Evolutionary conservation across 2,329 filamentous ascomycete genomes (phyloP).

Genomic region (Paradendryphiella salina): DNA sequence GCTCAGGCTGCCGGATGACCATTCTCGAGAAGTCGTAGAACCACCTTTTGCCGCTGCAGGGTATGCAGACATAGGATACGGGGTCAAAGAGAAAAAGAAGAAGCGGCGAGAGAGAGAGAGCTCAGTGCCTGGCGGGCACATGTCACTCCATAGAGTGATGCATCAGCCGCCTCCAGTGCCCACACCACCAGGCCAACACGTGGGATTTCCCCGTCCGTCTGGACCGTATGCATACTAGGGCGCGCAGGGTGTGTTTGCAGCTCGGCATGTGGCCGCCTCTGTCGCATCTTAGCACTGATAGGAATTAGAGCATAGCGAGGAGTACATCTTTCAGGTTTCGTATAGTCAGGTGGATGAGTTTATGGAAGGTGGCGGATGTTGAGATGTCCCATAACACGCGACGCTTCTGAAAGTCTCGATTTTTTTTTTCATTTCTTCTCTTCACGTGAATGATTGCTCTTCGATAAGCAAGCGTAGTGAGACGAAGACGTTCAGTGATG

Average conservation of each 20-base stretch:
- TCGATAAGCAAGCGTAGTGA: neutral
- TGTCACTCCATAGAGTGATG: conserved; percentile 28
- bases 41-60: conserved; percentile 47
- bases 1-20: conserved; percentile 64
- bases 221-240: conserved; percentile 26
- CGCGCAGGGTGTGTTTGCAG: neutral
- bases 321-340: conserved; percentile 15
- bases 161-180: conserved; percentile 42
- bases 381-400: too few species aligned
- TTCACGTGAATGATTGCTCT: neutral
- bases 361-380: neutral
- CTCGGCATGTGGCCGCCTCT: too few species aligned
- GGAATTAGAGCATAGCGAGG: conserved; percentile 36
- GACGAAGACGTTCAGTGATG: neutral
- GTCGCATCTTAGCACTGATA: neutral
- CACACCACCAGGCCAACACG: conserved; percentile 41
- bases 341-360: neutral
- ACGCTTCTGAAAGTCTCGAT: too few species aligned
- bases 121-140: conserved; percentile 26
- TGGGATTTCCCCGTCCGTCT: conserved; percentile 32
- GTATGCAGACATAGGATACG: conserved; percentile 44
- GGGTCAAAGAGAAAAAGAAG: conserved; percentile 37
- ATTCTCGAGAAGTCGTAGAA: conserved; percentile 43
- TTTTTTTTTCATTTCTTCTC: neutral
- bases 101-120: conserved; percentile 40